Base-by-base conservation (phyloP, 179 eudicot genomes). In the Patellifolia procumbens region DNA sequence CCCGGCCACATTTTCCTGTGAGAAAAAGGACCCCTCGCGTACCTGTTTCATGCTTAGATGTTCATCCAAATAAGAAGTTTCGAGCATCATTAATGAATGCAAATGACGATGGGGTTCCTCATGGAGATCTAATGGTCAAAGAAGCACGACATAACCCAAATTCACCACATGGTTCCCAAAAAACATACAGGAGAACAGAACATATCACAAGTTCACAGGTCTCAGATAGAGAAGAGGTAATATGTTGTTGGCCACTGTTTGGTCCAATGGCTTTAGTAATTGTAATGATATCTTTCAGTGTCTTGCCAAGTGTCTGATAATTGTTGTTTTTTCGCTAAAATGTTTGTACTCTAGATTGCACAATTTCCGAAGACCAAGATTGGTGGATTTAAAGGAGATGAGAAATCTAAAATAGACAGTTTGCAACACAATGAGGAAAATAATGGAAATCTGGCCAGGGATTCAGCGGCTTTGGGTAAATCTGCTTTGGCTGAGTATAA, bases 1-100 rank as follows among this genome's bases (percentile, higher is more conserved):
- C 76, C 76, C 87, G 84, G 61, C 90, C 88, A 78, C 81, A 83
- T 68, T 77, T 85, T 75, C 88, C 91, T 80, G 97, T 93, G 73
- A 92, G 86, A 74, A 95, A 93, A 87, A 89, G 99, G 86, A 93
- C 99, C 28, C 99, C 99, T 45, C 92, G 99, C 66, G 84, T 86
- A 55, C 93, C 92, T 61, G 88, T 95, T 76, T 77, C 86, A 43
- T 52, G 28, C 24, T 58, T 72, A 45, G 82, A 80, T 72, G 75
- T 45, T 52, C 79, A 68, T 89, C 83, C 88, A 32, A 75, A 75
- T 66, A 89, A 88, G 81, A 88, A 76, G 81, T 84, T 85, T 58
- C 78, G 78, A 73, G 87, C 76, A 80, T 76, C 82, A 63, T 83
- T 79, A 63, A 76, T 71, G 59, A 85, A 84, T 78, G 78, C 72